These are phyloP conservation scores for Colletotrichum trifolii DNA, from an alignment of 2,329 filamentous ascomycete genomes.

Conservation along the genomic window DNA sequence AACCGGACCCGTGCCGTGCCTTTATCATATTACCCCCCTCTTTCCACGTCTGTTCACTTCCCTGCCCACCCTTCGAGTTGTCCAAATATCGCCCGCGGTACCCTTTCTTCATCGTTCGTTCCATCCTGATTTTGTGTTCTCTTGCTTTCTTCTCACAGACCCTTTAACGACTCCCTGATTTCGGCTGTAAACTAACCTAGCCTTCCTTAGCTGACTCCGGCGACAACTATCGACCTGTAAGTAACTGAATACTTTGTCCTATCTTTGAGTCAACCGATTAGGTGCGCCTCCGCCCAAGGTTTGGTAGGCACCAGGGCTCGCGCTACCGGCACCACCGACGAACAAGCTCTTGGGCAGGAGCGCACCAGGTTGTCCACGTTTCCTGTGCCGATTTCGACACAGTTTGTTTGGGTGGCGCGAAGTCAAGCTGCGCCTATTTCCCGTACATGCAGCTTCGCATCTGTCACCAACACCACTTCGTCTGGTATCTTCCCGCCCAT, in stretches of 20 bases:
- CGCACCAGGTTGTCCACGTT: too few relatives aligned
- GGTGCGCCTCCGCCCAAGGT: not conserved
- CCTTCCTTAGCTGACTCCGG: slow-evolving; percentile 64
- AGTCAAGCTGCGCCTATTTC: too few relatives aligned
- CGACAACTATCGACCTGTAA: slow-evolving; percentile 71
- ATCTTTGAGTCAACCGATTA: not conserved
- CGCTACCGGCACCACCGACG: too few relatives aligned
- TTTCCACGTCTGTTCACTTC: slow-evolving; percentile 43
- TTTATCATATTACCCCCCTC: slow-evolving; percentile 45
- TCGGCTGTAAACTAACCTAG: slow-evolving; percentile 53
- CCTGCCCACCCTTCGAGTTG: slow-evolving; percentile 36
- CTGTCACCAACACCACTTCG: too few relatives aligned
- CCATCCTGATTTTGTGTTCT: slow-evolving; percentile 37
- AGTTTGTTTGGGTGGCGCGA: too few relatives aligned
- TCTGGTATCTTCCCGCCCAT: too few relatives aligned
- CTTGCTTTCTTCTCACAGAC: slow-evolving; percentile 24
- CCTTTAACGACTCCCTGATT: slow-evolving; percentile 38
- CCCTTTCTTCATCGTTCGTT: slow-evolving; percentile 41
- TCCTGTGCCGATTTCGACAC: too few relatives aligned
- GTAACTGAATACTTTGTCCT: slow-evolving; percentile 43
- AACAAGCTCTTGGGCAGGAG: too few relatives aligned
- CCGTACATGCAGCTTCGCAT: too few relatives aligned
- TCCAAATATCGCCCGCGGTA: slow-evolving; percentile 36
- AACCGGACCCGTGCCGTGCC: slow-evolving; percentile 43
- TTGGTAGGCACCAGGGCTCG: too few relatives aligned